These are phyloP conservation scores for Cubamyces lactineus DNA, from an alignment of 768 basidiomycete species.

Conservation along the genomic window DNA sequence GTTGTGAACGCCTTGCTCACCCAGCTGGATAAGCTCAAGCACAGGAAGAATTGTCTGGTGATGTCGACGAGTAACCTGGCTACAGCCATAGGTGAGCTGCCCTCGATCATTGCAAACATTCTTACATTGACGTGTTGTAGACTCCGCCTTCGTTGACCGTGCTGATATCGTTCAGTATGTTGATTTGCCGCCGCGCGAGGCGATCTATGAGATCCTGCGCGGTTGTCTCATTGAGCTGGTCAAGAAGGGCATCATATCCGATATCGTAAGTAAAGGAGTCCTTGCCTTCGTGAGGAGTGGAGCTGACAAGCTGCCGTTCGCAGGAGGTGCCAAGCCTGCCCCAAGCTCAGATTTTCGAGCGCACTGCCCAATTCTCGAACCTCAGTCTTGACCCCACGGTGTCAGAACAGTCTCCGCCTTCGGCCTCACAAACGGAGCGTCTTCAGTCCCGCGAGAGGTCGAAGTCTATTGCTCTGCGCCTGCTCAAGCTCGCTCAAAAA, in stretches of 20 bases:
- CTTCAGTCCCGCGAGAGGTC: conserved; percentile 49
- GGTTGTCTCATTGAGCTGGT: conserved; percentile 84
- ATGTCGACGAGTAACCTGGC: conserved; percentile 97
- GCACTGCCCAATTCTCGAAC: conserved; percentile 27
- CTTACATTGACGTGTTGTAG: conserved; percentile 43
- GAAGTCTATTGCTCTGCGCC: conserved; percentile 55
- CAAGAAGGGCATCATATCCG: conserved; percentile 65
- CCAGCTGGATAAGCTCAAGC: conserved; percentile 93
- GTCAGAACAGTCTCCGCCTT: not conserved
- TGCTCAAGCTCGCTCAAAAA: conserved; percentile 69
- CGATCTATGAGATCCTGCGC: conserved; percentile 90
- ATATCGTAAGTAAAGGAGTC: conserved; percentile 51
- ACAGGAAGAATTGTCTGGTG: conserved; percentile 90
- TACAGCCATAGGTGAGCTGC: conserved; percentile 81
- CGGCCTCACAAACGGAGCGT: conserved; percentile 1
- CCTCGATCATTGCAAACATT: not conserved
- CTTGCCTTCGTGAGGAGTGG: not conserved
- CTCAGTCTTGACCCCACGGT: conserved; percentile 1
- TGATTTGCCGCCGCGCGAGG: conserved; percentile 87
- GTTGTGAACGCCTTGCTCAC: conserved; percentile 98
- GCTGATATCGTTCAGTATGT: conserved; percentile 97
- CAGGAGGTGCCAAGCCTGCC: conserved; percentile 66
- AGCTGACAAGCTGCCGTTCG: not conserved
- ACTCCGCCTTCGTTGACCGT: conserved; percentile 93
- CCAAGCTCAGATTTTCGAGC: conserved; percentile 61